These are phyloP conservation scores for Globisporangium paroecandrum DNA, from an alignment of 352 stramenopile genomes.

Conservation along the genomic window DNA sequence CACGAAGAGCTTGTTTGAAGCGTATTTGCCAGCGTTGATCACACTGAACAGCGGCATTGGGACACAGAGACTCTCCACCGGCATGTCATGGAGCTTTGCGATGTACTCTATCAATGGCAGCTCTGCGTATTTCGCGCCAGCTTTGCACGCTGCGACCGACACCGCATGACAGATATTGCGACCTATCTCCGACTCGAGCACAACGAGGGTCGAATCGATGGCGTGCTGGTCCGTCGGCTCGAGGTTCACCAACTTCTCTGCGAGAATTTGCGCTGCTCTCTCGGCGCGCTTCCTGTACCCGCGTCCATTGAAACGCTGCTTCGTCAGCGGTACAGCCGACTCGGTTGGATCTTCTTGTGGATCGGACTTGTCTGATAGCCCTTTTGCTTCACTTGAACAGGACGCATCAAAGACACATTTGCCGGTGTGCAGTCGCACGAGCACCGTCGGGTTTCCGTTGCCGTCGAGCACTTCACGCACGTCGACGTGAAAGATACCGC, in stretches of 20 bases:
- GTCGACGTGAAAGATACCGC: conserved; percentile 65
- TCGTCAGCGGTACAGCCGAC: conserved; percentile 22
- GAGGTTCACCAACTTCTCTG: conserved; percentile 36
- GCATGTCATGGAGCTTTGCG: conserved; percentile 40
- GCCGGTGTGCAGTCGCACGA: conserved; percentile 62
- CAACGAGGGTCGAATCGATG: conserved; percentile 37
- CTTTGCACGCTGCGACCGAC: conserved; percentile 60
- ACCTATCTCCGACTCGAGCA: conserved; percentile 42
- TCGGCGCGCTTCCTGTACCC: conserved; percentile 39
- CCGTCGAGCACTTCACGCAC: conserved; percentile 52
- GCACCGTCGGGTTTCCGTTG: conserved; percentile 32
- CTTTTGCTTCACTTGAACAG: conserved; percentile 34
- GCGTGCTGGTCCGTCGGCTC: conserved; percentile 46
- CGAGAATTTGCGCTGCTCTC: conserved; percentile 31
- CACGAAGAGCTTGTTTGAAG: conserved; percentile 64
- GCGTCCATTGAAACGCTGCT: conserved; percentile 37
- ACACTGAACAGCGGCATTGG: conserved; percentile 77
- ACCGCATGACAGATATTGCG: conserved; percentile 55
- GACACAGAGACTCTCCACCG: conserved; percentile 40
- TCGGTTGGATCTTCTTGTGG: conserved; percentile 23
- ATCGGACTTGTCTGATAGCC: conserved; percentile 34
- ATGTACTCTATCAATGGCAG: conserved; percentile 53
- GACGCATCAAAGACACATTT: conserved; percentile 62
- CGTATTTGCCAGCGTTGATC: conserved; percentile 57
- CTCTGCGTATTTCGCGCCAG: conserved; percentile 59